Conservation (phyloP, 2,329 filamentous ascomycete genomes). For the Xylariaceae sp. region DNA sequence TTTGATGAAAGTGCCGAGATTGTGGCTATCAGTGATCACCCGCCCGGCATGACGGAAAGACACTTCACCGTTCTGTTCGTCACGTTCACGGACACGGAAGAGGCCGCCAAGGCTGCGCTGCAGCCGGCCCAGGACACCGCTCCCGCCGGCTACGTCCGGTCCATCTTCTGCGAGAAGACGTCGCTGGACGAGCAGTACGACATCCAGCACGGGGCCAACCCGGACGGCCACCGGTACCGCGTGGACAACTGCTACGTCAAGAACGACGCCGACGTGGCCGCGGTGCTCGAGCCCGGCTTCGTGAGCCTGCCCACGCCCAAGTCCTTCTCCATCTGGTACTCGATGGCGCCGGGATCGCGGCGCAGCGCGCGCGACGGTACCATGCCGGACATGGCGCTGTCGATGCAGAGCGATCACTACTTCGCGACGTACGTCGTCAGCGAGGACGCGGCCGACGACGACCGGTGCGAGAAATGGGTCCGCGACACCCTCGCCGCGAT, state of each 20-base stretch:
- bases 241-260: slow-evolving; percentile 47
- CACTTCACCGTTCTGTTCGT: slow-evolving; percentile 35
- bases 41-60: slow-evolving; percentile 22
- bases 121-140: slow-evolving; percentile 31
- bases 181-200: slow-evolving; percentile 36
- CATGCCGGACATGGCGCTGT: slow-evolving; percentile 54
- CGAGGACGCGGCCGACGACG: slow-evolving; percentile 42
- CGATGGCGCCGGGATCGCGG: slow-evolving; percentile 45
- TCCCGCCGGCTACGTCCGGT: slow-evolving; percentile 35
- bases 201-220: slow-evolving; percentile 42
- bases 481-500: slow-evolving; percentile 34
- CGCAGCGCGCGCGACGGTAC: slow-evolving; percentile 36
- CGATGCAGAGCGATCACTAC: slow-evolving; percentile 53
- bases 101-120: slow-evolving; percentile 32
- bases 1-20: slow-evolving; percentile 37
- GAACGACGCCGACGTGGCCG: slow-evolving; percentile 41
- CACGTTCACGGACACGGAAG: slow-evolving; percentile 34
- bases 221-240: slow-evolving; percentile 43
- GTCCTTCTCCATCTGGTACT: slow-evolving; percentile 44
- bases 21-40: slow-evolving; percentile 31
- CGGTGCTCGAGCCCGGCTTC: slow-evolving; percentile 42
- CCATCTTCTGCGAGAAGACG: slow-evolving; percentile 36
- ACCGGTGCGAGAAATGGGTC: slow-evolving; percentile 40
- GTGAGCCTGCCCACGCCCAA: slow-evolving; percentile 41
- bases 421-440: slow-evolving; percentile 48